Percentiles rank a stretch among this genome's conserved stretches.
Conservation (phyloP, 495 filamentous ascomycete genomes). For the Penicillium fimorum region DNA sequence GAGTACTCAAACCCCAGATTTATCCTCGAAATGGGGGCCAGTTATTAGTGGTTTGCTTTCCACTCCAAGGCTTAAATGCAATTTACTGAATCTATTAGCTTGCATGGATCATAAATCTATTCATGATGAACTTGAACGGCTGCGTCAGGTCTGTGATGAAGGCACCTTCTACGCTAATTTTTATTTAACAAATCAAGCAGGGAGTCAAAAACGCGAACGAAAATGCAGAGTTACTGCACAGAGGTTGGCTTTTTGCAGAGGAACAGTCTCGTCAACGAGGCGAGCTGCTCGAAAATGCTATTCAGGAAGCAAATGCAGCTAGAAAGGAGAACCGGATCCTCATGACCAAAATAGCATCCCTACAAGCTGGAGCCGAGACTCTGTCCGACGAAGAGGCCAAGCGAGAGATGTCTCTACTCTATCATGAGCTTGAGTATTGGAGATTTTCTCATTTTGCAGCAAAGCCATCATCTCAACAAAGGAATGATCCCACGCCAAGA, state of each 20-base stretch:
- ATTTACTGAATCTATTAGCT: not conserved
- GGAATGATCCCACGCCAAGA: not conserved
- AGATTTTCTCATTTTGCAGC: not conserved
- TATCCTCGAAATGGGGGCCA: not conserved
- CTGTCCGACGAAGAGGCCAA: not conserved
- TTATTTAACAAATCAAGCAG: not conserved
- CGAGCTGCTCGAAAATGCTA: not conserved
- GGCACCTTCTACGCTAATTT: too few species aligned
- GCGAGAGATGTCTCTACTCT: not conserved
- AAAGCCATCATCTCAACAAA: not conserved
- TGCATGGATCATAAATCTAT: not conserved
- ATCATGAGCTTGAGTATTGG: constrained; percentile 6
- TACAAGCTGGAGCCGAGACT: not conserved
- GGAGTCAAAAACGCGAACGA: not conserved
- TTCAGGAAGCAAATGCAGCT: not conserved
- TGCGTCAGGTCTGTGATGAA: not conserved
- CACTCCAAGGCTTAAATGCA: not conserved
- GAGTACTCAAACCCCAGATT: not conserved
- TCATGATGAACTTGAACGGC: not conserved
- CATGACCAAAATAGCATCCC: not conserved
- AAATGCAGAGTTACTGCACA: not conserved
- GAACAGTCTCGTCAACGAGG: not conserved
- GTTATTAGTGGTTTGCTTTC: not conserved
- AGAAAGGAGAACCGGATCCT: constrained; percentile 8
- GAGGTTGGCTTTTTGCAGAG: not conserved